A percentile compares a stretch with the other conserved stretches of the same genome.
phyloP scores from a whole-genome alignment of 176 grass and related monocot species.

The Melocanna baccifera region DNA sequence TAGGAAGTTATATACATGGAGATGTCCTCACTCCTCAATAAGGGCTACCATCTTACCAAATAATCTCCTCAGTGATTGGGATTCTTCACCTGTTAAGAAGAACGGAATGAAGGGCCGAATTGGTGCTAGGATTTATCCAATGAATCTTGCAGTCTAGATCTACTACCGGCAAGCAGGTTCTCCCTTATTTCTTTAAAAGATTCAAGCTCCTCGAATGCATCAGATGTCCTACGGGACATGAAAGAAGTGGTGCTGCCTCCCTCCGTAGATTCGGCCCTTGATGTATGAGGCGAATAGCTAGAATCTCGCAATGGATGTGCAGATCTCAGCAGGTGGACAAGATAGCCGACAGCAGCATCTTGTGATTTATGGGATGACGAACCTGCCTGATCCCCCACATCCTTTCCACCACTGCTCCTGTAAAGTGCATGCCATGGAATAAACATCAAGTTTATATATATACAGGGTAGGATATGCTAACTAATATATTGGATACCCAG shows the following conservation, averaged over 20 bases:
- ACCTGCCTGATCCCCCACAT: slow-evolving; percentile 40
- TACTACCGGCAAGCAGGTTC: slow-evolving; percentile 63
- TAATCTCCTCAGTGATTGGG: slow-evolving; percentile 11
- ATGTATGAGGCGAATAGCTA: slow-evolving; percentile 59
- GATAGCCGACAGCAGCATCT: slow-evolving; percentile 75
- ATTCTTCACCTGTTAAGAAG: neutral
- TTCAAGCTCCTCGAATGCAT: slow-evolving; percentile 75
- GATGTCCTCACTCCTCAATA: neutral
- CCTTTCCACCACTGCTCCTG: slow-evolving; percentile 78
- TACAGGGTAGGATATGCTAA: neutral
- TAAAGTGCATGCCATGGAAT: slow-evolving; percentile 27
- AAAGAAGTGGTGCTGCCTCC: slow-evolving; percentile 54
- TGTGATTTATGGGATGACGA: slow-evolving; percentile 80
- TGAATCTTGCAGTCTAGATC: slow-evolving; percentile 49
- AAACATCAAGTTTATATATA: neutral
- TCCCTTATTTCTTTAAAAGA: slow-evolving; percentile 74
- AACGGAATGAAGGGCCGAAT: neutral
- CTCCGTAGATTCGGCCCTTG: slow-evolving; percentile 53
- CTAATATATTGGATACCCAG: neutral
- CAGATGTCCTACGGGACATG: slow-evolving; percentile 71
- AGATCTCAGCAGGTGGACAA: slow-evolving; percentile 75
- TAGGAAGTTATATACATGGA: slow-evolving; percentile 31
- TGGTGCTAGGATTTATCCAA: slow-evolving; percentile 27
- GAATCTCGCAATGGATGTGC: slow-evolving; percentile 68
- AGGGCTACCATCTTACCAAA: slow-evolving; percentile 16